A percentile compares a stretch with the other conserved stretches of the same genome.
These are phyloP conservation scores for Solanum corneliomulleri DNA, from an alignment of 257 asterid genomes.

Conservation along the genomic window DNA sequence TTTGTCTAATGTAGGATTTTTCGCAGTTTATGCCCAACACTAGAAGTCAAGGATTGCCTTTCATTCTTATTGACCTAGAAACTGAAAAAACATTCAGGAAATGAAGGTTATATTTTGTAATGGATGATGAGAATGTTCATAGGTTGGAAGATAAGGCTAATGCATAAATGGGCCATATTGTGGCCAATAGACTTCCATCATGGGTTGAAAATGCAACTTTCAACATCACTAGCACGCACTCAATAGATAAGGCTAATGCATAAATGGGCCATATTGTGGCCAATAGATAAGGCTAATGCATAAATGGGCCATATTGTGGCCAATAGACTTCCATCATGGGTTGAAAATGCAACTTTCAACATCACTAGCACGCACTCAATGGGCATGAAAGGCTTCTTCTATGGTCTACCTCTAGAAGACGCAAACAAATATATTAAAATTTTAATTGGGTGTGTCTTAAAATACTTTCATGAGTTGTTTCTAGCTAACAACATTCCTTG, in stretches of 20 bases:
- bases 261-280: too few relatives aligned
- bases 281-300: not conserved
- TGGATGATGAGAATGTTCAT: not conserved
- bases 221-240: not conserved
- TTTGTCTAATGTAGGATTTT: not conserved
- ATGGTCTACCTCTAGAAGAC: not conserved
- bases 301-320: not conserved
- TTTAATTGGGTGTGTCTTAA: not conserved
- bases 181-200: not conserved
- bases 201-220: not conserved
- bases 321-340: not conserved
- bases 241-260: too few relatives aligned
- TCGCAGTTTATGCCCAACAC: not conserved
- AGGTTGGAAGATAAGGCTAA: not conserved
- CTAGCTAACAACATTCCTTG: not conserved
- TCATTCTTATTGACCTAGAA: not conserved
- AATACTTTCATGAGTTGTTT: not conserved
- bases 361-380: not conserved
- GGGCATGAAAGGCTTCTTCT: not conserved
- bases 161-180: not conserved
- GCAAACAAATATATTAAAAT: not conserved
- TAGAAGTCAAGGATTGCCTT: too few relatives aligned
- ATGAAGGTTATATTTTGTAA: not conserved
- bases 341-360: not conserved
- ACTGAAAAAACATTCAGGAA: not conserved